Evolutionary conservation across 495 filamentous ascomycete species (phyloP).

Genomic region (Hypomontagnella submonticulosa): DNA sequence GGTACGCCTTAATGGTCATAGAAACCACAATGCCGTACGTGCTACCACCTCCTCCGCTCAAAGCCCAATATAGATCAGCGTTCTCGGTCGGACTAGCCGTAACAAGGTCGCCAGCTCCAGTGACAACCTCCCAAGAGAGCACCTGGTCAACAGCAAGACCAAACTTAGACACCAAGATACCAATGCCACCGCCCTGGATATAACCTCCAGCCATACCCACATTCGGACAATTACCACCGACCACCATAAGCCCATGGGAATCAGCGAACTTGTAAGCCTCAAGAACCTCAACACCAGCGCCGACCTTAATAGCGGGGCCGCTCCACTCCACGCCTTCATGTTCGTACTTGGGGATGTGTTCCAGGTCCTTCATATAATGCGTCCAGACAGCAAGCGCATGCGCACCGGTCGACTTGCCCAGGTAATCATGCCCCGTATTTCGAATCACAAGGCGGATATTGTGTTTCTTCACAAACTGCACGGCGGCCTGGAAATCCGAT

Average conservation of each 20-base stretch:
- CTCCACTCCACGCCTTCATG: slow-evolving; percentile 43
- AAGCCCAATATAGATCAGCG: slow-evolving; percentile 68
- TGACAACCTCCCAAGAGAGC: slow-evolving; percentile 68
- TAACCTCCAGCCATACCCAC: slow-evolving; percentile 62
- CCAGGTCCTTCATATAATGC: slow-evolving; percentile 62
- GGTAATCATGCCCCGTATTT: slow-evolving; percentile 60
- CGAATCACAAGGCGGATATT: slow-evolving; percentile 60
- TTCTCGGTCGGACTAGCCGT: slow-evolving; percentile 58
- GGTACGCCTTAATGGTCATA: slow-evolving; percentile 56
- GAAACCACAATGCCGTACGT: slow-evolving; percentile 64
- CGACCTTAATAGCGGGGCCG: slow-evolving; percentile 62
- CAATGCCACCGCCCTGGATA: slow-evolving; percentile 65
- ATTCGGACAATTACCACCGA: slow-evolving; percentile 60
- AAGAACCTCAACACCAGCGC: slow-evolving; percentile 63
- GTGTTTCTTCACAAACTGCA: slow-evolving; percentile 59
- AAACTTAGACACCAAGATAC: slow-evolving; percentile 57
- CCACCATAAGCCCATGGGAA: slow-evolving; percentile 55
- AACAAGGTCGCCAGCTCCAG: slow-evolving; percentile 55
- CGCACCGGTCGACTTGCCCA: slow-evolving; percentile 58
- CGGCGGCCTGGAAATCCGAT: slow-evolving; percentile 53
- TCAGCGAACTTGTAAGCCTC: slow-evolving; percentile 60
- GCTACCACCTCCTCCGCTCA: slow-evolving; percentile 66
- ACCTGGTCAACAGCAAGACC: slow-evolving; percentile 70
- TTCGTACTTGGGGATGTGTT: slow-evolving; percentile 50
- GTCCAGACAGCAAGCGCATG: slow-evolving; percentile 68